Conservation (phyloP, 257 asterid genomes). For the Avicennia marina region DNA sequence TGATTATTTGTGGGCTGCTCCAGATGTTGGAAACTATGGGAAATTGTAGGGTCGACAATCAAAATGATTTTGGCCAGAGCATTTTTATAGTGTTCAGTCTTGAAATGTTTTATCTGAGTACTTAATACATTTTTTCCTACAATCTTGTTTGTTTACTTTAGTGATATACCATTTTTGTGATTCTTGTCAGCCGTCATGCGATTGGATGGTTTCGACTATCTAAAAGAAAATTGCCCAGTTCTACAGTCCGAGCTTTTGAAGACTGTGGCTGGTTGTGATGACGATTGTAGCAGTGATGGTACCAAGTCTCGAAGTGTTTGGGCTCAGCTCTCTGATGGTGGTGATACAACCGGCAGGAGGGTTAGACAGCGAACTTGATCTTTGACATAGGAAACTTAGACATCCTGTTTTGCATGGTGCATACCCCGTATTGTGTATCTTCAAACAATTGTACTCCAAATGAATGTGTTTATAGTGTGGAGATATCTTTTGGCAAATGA, state of each 20-base stretch:
- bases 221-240: constrained; percentile 66
- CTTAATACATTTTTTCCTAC: background rate
- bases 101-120: too few species aligned
- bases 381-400: background rate
- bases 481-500: too few species aligned
- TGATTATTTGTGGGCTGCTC: too few species aligned
- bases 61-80: too few species aligned
- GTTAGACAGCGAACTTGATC: constrained; percentile 83
- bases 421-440: background rate
- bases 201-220: constrained; percentile 81
- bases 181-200: constrained; percentile 82
- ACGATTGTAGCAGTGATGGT: constrained; percentile 81
- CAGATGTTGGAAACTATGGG: too few species aligned
- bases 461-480: too few species aligned
- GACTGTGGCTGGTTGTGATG: constrained; percentile 96
- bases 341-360: constrained; percentile 84
- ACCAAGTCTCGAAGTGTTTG: constrained; percentile 88
- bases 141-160: background rate
- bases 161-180: background rate
- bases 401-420: background rate
- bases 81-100: too few species aligned
- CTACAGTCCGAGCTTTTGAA: constrained; percentile 87
- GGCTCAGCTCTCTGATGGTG: constrained; percentile 97
- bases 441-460: constrained; percentile 30
- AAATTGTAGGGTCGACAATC: too few species aligned